A percentile compares a stretch with the other conserved stretches of the same genome.
phyloP scores from a whole-genome alignment of 208 protist species.

The Naegleria fowleri region DNA sequence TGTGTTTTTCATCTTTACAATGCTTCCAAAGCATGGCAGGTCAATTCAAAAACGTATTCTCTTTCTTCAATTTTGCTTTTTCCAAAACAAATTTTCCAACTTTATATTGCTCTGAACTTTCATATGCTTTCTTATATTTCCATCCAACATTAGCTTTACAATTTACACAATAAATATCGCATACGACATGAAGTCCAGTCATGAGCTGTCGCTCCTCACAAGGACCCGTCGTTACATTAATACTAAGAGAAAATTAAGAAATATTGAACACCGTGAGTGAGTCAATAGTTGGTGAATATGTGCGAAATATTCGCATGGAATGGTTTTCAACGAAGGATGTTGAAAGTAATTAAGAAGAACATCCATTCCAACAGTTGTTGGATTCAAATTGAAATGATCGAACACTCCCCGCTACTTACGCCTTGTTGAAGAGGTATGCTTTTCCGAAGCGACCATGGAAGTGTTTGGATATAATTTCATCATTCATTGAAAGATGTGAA shows the following conservation, averaged over 20 bases:
- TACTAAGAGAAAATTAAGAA: conserved; percentile 15
- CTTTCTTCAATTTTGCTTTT: conserved; percentile 27
- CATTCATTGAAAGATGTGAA: neutral
- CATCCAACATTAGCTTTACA: conserved; percentile 41
- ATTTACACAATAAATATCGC: conserved; percentile 41
- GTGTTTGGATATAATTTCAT: conserved; percentile 27
- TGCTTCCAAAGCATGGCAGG: too few species aligned
- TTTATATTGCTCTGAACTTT: conserved; percentile 43
- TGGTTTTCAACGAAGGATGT: neutral
- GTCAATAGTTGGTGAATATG: too few species aligned
- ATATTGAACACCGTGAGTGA: neutral
- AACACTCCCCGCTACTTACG: too few species aligned
- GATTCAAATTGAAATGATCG: too few species aligned
- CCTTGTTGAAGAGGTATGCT: conserved; percentile 40
- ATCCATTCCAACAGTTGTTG: too few species aligned
- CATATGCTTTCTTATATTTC: conserved; percentile 45
- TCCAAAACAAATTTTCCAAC: conserved; percentile 50
- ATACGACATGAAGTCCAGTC: conserved; percentile 45
- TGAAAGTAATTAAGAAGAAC: too few species aligned
- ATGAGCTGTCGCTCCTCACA: conserved; percentile 32
- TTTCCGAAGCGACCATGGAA: conserved; percentile 38
- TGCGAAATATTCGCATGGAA: too few species aligned
- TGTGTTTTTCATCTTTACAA: too few species aligned
- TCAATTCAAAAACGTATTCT: neutral
- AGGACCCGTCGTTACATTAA: conserved; percentile 34